Percentiles rank a stretch among this genome's conserved stretches.
Evolutionary conservation across 129 eudicot species (phyloP).

Genomic region (Pseudognaphalium luteoalbum): DNA sequence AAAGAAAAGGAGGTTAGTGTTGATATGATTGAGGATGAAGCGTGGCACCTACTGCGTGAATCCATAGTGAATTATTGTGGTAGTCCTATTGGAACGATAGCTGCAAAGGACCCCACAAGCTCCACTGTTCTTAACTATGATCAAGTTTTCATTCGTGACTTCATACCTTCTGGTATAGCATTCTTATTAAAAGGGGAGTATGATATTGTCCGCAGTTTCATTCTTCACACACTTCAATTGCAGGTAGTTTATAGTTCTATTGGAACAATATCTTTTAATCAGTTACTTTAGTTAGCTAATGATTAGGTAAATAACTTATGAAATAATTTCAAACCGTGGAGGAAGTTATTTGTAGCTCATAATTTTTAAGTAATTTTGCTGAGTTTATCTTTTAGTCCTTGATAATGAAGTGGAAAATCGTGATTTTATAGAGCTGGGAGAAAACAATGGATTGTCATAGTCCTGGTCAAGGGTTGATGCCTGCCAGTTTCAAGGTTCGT

Average conservation of each 20-base stretch:
- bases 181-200: constrained; percentile 73
- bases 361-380: not conserved
- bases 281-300: not conserved
- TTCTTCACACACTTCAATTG: constrained; percentile 81
- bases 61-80: constrained; percentile 62
- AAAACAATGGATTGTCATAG: constrained; percentile 92
- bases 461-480: constrained; percentile 95
- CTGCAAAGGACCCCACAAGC: constrained; percentile 67
- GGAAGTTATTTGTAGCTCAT: not conserved
- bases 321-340: not conserved
- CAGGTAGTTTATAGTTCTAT: constrained; percentile 49
- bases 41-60: constrained; percentile 64
- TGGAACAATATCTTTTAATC: not conserved
- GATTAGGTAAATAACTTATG: not conserved
- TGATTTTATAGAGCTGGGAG: constrained; percentile 77
- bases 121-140: constrained; percentile 60
- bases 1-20: constrained; percentile 29
- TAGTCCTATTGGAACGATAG: constrained; percentile 76
- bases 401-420: not conserved
- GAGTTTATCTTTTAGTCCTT: not conserved
- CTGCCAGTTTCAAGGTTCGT: constrained; percentile 87
- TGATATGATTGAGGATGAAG: constrained; percentile 62
- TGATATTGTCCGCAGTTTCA: constrained; percentile 73
- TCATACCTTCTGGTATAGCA: constrained; percentile 75
- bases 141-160: constrained; percentile 82